Evolutionary conservation across 148 eudicot genomes (phyloP), one percentile per base, ranked within the genome.

Genomic region (Camellia japonica): DNA sequence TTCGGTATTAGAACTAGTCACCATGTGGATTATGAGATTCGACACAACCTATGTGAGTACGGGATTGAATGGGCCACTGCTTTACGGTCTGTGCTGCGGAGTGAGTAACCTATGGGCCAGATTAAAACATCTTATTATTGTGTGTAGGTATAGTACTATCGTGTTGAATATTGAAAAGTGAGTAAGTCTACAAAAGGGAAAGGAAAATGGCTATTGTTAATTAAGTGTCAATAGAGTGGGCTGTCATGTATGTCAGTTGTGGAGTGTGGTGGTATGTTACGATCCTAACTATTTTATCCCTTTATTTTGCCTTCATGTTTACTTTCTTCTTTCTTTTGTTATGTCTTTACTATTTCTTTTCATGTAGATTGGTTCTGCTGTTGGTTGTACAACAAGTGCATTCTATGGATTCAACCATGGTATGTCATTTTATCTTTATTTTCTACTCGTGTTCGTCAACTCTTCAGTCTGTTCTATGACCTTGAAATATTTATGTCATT

Each of bases 341-440:
- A 14, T 55, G 19, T 55, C 12, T 42, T 64, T 11, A 30, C 47
- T 23, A 9, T 19, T 81, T 71, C 59, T 52, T 70, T 63, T 13
- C 10, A 74, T 72, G 47, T 82, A 95, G 97, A 95, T 95, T 88
- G 99, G 99, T 65, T 89, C 97, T 78, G 97, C 97, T 44, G 97
- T 95, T 83, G 98, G 98, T 65, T 97, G 98, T 65, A 90, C 92
- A 56, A 74, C 98, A 15, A 94, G 97, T 71, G 97, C 97, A 60
- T 93, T 95, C 84, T 93, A 95, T 79, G 99, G 92, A 64, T 95
- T 90, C 87, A 93, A 95, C 82, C 87, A 78, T 56, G 97, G 98
- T 95, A 87, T 75, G 82, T 9, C 42, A 58, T 52, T 1, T 43
- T 80, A 46, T 60, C 61, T 18, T 62, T 41, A n/a, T 12, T 70